phyloP scores from a whole-genome alignment of 441 rosid species.

The Corymbia citriodora region DNA sequence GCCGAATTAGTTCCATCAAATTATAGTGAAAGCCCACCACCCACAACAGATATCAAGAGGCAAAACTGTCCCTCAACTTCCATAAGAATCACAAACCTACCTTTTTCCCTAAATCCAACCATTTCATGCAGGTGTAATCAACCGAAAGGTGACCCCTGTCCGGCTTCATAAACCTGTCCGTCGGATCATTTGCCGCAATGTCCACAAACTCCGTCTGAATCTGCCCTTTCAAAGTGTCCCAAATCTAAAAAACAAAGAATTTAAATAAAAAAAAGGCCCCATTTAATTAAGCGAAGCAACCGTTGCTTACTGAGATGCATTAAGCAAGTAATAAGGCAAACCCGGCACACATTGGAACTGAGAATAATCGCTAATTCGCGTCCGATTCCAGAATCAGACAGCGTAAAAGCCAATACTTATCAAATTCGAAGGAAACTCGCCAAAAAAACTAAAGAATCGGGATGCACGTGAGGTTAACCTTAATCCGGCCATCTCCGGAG shows the following conservation, averaged over 20 bases:
- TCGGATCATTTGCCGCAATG: conserved; percentile 38
- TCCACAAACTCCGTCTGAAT: conserved; percentile 81
- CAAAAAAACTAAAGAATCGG: background rate
- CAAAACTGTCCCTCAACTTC: background rate
- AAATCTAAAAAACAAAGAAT: conserved; percentile 31
- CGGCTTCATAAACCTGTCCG: conserved; percentile 27
- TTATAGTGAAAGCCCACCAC: background rate
- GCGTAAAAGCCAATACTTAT: background rate
- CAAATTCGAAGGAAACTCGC: background rate
- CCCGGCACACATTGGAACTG: background rate
- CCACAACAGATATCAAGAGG: background rate
- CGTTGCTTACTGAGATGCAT: background rate
- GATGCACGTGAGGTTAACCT: conserved; percentile 25
- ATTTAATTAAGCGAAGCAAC: background rate
- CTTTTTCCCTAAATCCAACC: conserved; percentile 64
- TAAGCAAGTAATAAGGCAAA: background rate
- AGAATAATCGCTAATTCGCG: background rate
- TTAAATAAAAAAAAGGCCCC: background rate
- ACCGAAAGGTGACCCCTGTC: conserved; percentile 66
- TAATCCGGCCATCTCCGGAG: conserved; percentile 83
- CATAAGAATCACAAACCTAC: conserved; percentile 14
- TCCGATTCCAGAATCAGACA: background rate
- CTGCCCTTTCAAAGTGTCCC: conserved; percentile 81
- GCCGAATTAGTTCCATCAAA: conserved; percentile 1
- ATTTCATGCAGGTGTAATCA: conserved; percentile 85